Base-by-base conservation (phyloP, 1,284 basidiomycete species). In the Schizophyllum commune region DNA sequence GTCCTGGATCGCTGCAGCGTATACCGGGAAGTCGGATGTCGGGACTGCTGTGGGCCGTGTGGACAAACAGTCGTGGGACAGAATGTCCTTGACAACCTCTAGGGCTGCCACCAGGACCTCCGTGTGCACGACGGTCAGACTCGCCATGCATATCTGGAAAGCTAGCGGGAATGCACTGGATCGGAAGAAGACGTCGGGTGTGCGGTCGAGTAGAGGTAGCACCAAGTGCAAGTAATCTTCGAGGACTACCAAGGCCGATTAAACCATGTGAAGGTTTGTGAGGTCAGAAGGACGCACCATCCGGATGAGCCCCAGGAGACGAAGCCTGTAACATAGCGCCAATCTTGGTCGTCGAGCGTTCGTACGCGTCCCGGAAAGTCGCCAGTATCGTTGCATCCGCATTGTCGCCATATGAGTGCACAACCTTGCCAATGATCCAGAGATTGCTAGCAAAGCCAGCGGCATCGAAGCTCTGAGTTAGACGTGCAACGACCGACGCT, bases 221-320 rank as follows among this genome's bases (percentile, higher is more conserved):
- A 94, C 78, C 72, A 95, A 83, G 68, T 94, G 93, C 59, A 95
- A 73, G 68, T 96, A 99, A 72, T 99, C 97, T 72, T 99, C 97
- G 68, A 99, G 78, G 39, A 98, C 97, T 97, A 68, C 7, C 64
- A 1, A 17, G 56, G 20, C n/a, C 7, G 4, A 51, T 56, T 61
- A 11, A 60, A 64, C 51, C 62, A 19, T 7, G 19, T 19, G 54
- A 21, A 55, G 13, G n/a, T 1, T 4, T 55, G 19, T 51, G 15
- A 11, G n/a, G 15, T 21, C 15, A 22, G 60, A 15, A n/a, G 19
- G 15, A 69, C 83, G 72, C 67, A 89, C 94, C 86, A 75, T 96
- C 94, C 21, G 94, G 91, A 56, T 96, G 83, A 63, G 88, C 85
- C 32, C 81, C 75, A 15, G 92, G 84, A 3, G 79, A 71, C 68